These are phyloP conservation scores for Epichloe bromicola DNA, from an alignment of 2,329 filamentous ascomycete species.

Conservation along the genomic window DNA sequence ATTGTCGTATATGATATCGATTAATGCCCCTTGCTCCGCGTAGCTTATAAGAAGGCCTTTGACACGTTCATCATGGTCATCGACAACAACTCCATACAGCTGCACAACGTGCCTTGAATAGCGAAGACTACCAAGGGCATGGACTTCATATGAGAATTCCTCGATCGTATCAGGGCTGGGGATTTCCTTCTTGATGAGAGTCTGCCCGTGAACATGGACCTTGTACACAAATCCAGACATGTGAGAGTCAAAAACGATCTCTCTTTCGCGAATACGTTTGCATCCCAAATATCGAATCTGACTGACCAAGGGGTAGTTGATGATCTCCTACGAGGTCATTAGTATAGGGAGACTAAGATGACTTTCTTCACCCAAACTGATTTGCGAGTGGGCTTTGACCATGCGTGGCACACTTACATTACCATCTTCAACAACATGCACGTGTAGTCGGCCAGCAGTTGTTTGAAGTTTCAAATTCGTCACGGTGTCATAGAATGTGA, in stretches of 20 bases:
- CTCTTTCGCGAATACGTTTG: conserved; percentile 53
- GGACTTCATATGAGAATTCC: conserved; percentile 95
- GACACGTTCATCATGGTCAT: conserved; percentile 70
- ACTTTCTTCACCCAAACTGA: background rate
- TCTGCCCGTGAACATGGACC: conserved; percentile 53
- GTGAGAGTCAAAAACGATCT: conserved; percentile 78
- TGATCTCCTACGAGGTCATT: conserved; percentile 52
- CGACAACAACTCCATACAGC: conserved; percentile 78
- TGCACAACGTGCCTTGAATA: conserved; percentile 67
- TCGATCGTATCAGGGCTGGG: conserved; percentile 90
- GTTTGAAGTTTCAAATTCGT: conserved; percentile 94
- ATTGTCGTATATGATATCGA: conserved; percentile 80
- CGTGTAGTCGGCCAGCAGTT: conserved; percentile 72
- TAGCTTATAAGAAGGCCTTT: conserved; percentile 86
- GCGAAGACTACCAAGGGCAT: conserved; percentile 70
- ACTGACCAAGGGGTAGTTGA: conserved; percentile 63
- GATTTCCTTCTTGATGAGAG: conserved; percentile 95
- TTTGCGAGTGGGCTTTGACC: background rate
- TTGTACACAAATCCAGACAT: conserved; percentile 97
- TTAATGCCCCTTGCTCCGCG: conserved; percentile 73
- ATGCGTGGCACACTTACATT: conserved; percentile 39
- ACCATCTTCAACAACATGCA: conserved; percentile 94
- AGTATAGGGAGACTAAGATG: background rate
- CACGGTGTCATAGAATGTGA: conserved; percentile 91
- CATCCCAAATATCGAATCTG: conserved; percentile 63